Evolutionary conservation across 2,329 filamentous ascomycete species (phyloP).

Genomic region (Ophiostoma ips): DNA sequence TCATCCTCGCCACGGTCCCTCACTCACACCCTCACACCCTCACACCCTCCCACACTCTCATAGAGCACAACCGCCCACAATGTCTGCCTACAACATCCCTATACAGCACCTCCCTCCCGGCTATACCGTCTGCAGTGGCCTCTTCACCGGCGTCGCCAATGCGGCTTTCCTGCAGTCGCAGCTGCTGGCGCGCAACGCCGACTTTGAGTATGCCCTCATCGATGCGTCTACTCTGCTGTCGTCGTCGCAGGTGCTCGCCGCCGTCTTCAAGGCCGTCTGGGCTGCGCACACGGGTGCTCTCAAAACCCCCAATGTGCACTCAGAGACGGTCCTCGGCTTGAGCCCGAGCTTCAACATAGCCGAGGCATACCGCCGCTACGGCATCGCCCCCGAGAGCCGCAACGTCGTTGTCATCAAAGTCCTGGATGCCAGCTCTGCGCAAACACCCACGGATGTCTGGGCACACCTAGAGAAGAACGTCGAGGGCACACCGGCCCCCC

Average conservation of each 20-base stretch:
- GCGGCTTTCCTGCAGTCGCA: conserved; percentile 65
- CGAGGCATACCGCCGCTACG: conserved; percentile 81
- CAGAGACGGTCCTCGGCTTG: conserved; percentile 70
- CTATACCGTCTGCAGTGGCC: conserved; percentile 55
- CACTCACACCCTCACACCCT: not conserved
- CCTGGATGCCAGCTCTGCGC: conserved; percentile 31
- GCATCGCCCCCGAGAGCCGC: conserved; percentile 57
- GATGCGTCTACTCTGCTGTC: conserved; percentile 72
- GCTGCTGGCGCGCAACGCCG: conserved; percentile 67
- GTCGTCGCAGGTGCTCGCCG: conserved; percentile 57
- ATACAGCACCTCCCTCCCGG: conserved; percentile 52
- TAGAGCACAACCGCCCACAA: not conserved
- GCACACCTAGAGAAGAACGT: conserved; percentile 48
- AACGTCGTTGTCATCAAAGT: conserved; percentile 74
- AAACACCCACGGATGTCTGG: conserved; percentile 33
- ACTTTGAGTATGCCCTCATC: conserved; percentile 87
- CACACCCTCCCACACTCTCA: not conserved
- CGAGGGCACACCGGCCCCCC: conserved; percentile 42
- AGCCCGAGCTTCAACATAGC: conserved; percentile 82
- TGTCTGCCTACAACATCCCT: conserved; percentile 35
- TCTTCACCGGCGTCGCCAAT: conserved; percentile 68
- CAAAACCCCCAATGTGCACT: conserved; percentile 76
- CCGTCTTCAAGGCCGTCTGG: conserved; percentile 64
- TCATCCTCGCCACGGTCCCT: not conserved
- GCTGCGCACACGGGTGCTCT: conserved; percentile 43